A percentile compares a stretch with the other conserved stretches of the same genome.
phyloP scores from a whole-genome alignment of 2,329 filamentous ascomycete genomes.

The Didymella glomerata region DNA sequence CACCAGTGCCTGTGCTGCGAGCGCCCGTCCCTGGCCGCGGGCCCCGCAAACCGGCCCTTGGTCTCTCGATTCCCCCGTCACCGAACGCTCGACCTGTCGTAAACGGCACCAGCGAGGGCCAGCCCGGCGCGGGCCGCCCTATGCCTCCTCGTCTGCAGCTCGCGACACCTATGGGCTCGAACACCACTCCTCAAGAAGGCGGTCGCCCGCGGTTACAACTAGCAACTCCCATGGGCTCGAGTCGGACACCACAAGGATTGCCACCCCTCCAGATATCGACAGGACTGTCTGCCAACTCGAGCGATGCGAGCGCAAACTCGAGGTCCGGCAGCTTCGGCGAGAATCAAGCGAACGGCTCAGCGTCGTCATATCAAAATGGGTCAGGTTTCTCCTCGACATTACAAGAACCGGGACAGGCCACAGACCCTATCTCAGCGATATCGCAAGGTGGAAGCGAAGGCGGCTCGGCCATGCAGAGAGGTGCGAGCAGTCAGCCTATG shows the following conservation, averaged over 20 bases:
- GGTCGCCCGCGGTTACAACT: constrained; percentile 78
- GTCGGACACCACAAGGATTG: constrained; percentile 71
- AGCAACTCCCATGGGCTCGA: constrained; percentile 89
- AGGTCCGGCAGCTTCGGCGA: constrained; percentile 87
- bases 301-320: constrained; percentile 82
- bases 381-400: constrained; percentile 78
- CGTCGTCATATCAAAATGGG: constrained; percentile 80
- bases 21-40: constrained; percentile 77
- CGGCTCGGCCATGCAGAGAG: constrained; percentile 76
- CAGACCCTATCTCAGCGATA: constrained; percentile 88
- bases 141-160: constrained; percentile 79
- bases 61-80: constrained; percentile 88
- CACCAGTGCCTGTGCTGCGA: constrained; percentile 80
- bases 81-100: constrained; percentile 83
- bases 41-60: constrained; percentile 76
- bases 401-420: constrained; percentile 66
- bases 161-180: constrained; percentile 87
- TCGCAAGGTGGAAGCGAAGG: constrained; percentile 78
- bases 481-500: constrained; percentile 79
- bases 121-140: constrained; percentile 59
- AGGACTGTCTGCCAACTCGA: constrained; percentile 73
- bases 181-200: constrained; percentile 75
- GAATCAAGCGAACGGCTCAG: constrained; percentile 79
- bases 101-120: constrained; percentile 59
- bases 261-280: constrained; percentile 63